Evolutionary conservation across 192 early-diverging fungal species (phyloP).

Genomic region (Coemansia sp.): DNA sequence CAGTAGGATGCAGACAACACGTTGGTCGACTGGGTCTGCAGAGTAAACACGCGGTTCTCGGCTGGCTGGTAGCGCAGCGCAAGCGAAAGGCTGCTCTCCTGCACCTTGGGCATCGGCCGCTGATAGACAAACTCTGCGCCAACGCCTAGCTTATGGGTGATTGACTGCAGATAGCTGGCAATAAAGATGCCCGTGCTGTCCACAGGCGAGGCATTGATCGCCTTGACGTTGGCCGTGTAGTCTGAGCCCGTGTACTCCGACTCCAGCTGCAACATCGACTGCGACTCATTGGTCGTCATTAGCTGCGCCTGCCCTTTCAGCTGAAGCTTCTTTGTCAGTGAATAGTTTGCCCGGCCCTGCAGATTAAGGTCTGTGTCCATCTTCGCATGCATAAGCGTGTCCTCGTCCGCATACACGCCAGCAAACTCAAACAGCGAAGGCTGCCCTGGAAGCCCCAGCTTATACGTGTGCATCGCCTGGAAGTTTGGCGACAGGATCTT

Average conservation of each 20-base stretch:
- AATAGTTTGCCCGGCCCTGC: constrained; percentile 79
- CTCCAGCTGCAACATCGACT: constrained; percentile 91
- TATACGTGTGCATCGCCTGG: constrained; percentile 91
- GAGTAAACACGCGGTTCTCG: constrained; percentile 68
- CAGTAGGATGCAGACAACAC: constrained; percentile 85
- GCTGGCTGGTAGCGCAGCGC: constrained; percentile 71
- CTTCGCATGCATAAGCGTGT: constrained; percentile 88
- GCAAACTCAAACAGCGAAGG: constrained; percentile 94
- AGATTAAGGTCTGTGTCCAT: constrained; percentile 92
- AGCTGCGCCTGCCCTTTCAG: constrained; percentile 70
- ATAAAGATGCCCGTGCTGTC: constrained; percentile 91
- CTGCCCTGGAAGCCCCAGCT: constrained; percentile 76
- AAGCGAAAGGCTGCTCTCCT: constrained; percentile 75
- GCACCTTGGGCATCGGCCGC: constrained; percentile 77
- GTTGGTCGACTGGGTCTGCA: constrained; percentile 68
- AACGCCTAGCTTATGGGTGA: constrained; percentile 78
- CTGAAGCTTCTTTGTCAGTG: constrained; percentile 71
- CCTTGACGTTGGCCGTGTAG: constrained; percentile 89
- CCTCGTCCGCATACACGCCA: constrained; percentile 78
- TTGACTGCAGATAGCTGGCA: constrained; percentile 87
- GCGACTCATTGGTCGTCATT: constrained; percentile 66
- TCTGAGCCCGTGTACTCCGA: constrained; percentile 90
- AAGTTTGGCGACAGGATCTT: constrained; percentile 94
- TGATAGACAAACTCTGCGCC: constrained; percentile 88
- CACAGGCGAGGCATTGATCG: constrained; percentile 90